Base-by-base conservation (phyloP, 495 filamentous ascomycete species). In the Penicillium bialowiezense region DNA sequence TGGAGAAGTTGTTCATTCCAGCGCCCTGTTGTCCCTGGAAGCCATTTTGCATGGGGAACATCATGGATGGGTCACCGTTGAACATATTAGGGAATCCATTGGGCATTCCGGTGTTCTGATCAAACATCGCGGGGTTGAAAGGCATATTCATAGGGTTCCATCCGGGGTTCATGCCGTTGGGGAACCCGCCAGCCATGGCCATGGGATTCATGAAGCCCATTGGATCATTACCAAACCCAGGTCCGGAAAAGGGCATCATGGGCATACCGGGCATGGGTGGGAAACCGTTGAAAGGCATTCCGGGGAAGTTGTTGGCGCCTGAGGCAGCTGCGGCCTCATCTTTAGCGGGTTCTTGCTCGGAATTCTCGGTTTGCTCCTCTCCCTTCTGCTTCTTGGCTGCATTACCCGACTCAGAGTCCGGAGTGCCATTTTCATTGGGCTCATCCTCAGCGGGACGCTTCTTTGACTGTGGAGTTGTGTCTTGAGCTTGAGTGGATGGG, bases 401-500 rank as follows among this genome's bases (percentile, higher is more conserved):
- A n/a, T 56, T 58, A 20, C 45, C 57, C 36, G 51, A 13, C 12
- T 52, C 58, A 42, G 54, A 46, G n/a, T 49, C 55, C 18, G 41
- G 54, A n/a, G 56, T 44, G 15, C 49, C 49, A 14, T 37, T 14
- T 5, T n/a, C 17, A 21, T 17, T 45, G 36, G 85, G 69, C 2
- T 83, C 70, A 34, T 90, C 86, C 35, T 95, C 88, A 29, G 90
- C 90, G 9, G 86, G 77, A 13, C 93, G 83, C 73, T 96, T 97
- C 70, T 86, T 91, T 14, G 77, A 72, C 34, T 66, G 51, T 5
- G 42, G 44, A 13, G 36, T 31, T 33, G 33, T 26, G 6, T 56
- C 58, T 39, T 60, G 57, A n/a, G 64, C 53, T 51, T 71, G 65
- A 21, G 73, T 76, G 18, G 64, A 63, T n/a, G 68, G 55, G 26